Evolutionary conservation across 1,139 yeast species (phyloP).

Genomic region (Scheffersomyces parashehatae): DNA sequence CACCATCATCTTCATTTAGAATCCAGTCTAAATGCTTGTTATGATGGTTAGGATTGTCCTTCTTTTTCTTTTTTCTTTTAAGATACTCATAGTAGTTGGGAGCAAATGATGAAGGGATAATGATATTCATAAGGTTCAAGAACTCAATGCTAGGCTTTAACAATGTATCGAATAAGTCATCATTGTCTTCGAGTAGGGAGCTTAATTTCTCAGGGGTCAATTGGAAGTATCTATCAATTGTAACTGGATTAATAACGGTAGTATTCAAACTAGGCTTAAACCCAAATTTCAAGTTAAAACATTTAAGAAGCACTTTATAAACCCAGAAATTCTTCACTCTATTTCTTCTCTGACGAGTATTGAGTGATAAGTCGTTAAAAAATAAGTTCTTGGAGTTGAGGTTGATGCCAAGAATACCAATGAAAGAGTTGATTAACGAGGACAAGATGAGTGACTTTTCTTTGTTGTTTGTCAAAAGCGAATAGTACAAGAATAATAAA

Average conservation of each 20-base stretch:
- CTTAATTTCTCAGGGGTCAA: slow-evolving; percentile 50
- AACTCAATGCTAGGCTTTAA: slow-evolving; percentile 49
- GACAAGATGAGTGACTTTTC: slow-evolving; percentile 47
- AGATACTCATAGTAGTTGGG: slow-evolving; percentile 51
- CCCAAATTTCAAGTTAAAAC: slow-evolving; percentile 53
- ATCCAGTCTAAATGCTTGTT: slow-evolving; percentile 47
- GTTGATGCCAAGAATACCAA: slow-evolving; percentile 50
- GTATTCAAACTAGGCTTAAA: slow-evolving; percentile 50
- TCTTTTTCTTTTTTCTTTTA: slow-evolving; percentile 28
- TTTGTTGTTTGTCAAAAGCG: slow-evolving; percentile 47
- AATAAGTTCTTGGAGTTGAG: slow-evolving; percentile 47
- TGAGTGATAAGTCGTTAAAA: slow-evolving; percentile 45
- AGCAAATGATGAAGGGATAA: slow-evolving; percentile 51
- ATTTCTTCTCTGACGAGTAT: slow-evolving; percentile 41
- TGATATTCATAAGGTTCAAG: slow-evolving; percentile 45
- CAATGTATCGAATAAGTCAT: slow-evolving; percentile 39
- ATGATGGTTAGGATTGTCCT: slow-evolving; percentile 19
- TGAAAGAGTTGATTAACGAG: slow-evolving; percentile 45
- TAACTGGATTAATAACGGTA: slow-evolving; percentile 51
- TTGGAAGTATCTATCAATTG: slow-evolving; percentile 49
- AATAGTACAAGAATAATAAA: slow-evolving; percentile 42
- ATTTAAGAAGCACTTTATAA: slow-evolving; percentile 51
- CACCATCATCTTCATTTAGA: slow-evolving; percentile 50
- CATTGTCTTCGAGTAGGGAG: slow-evolving; percentile 31
- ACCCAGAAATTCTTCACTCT: slow-evolving; percentile 65